phyloP scores from a whole-genome alignment of 208 protist genomes.

The Leishmania lainsoni region DNA sequence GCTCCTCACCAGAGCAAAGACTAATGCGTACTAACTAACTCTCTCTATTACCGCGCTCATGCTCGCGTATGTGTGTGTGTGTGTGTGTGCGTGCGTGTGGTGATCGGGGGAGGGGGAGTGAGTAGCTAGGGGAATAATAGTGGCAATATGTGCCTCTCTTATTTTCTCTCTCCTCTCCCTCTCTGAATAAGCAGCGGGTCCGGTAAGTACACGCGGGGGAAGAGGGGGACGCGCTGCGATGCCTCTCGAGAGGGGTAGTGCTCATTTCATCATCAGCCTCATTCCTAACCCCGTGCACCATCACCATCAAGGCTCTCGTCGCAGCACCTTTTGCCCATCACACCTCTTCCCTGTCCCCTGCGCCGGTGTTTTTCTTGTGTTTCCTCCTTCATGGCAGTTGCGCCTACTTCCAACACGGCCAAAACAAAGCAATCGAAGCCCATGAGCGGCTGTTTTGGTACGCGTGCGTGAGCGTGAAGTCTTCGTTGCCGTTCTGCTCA shows the following conservation, averaged over 20 bases:
- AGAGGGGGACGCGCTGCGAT: background rate
- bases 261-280: background rate
- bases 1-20: background rate
- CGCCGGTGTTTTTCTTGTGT: background rate
- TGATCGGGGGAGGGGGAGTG: background rate
- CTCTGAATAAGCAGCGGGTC: background rate
- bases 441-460: background rate
- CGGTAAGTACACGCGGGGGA: background rate
- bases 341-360: background rate
- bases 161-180: background rate
- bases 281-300: background rate
- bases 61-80: too few species aligned
- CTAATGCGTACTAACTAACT: conserved; percentile 2
- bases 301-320: too few species aligned
- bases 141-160: background rate
- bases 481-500: background rate
- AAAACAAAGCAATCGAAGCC: background rate
- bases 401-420: background rate
- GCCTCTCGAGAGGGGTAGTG: background rate
- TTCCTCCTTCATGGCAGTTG: background rate
- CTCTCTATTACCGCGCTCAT: background rate
- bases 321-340: background rate
- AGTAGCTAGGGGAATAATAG: background rate
- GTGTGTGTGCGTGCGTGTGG: background rate
- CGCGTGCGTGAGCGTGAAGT: background rate